Base-by-base conservation (phyloP, 116 monocot species). In the Iris pallida region DNA sequence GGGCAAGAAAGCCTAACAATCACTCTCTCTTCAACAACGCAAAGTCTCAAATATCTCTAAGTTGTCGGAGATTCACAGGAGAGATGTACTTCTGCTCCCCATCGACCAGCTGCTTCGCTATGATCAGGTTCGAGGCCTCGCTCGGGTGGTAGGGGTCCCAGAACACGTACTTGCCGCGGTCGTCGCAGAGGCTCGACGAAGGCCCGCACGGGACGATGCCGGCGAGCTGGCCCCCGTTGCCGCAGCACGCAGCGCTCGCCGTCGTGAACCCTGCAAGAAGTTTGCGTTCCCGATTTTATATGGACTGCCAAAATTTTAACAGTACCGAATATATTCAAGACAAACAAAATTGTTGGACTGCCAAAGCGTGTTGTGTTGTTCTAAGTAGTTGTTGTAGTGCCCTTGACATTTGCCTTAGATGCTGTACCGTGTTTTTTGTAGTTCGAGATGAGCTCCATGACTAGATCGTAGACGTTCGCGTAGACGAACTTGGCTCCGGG, bases 81-180 rank as follows among this genome's bases (percentile, higher is more conserved):
- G 79, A 85, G 5, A 85, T 78, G 20, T 80, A 79, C 8, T 85
- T 82, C 15, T 53, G 57, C n/a, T 85, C 89, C 20, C 85, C 89
- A 55, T 89, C 79, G 4, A 89, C 79, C 13, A 85, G 68, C 5
- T 66, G 15, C 68, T 88, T 88, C 0, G 85, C 82, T 12, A 82
- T n/a, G 5, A 89, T 55, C 0, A 80, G 16, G 70, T 89, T 85
- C 0, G 85, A 74, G 2, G 89, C 89, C 63, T 89, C 89, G 46
- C 79, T 89, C 6, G 85, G 89, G 69, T 89, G 89, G 52, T 89
- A 89, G 1, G 89, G 89, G 44, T 89, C 89, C 89, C 85, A 89
- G 47, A 89, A 89, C 51, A 85, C 71, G 16, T 85, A 47, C 5
- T 63, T 62, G 0, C 76, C 55, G 1, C 85, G 73, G 51, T 85